A percentile compares a stretch with the other conserved stretches of the same genome.
Evolutionary conservation across 2,329 filamentous ascomycete genomes (phyloP).

Genomic region (Nemania sp.): DNA sequence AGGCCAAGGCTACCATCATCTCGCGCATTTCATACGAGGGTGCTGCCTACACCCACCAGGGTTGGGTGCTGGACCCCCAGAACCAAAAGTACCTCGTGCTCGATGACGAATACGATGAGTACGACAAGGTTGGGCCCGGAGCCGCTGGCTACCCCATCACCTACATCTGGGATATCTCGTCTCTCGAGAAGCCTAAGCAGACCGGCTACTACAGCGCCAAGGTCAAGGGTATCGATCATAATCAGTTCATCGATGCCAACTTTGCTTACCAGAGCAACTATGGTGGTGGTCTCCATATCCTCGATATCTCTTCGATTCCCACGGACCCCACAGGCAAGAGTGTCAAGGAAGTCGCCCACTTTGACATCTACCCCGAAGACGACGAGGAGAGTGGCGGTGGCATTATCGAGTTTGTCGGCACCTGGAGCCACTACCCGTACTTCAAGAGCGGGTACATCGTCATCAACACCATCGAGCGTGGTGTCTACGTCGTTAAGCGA

Average conservation of each 20-base stretch:
- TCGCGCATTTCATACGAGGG: constrained; percentile 57
- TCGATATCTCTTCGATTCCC: constrained; percentile 40
- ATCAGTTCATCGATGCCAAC: constrained; percentile 46
- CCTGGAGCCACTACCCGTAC: constrained; percentile 49
- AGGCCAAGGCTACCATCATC: constrained; percentile 47
- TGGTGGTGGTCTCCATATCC: constrained; percentile 44
- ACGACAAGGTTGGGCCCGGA: constrained; percentile 43
- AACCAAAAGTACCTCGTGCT: constrained; percentile 45
- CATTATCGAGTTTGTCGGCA: constrained; percentile 41
- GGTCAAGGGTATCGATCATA: constrained; percentile 47
- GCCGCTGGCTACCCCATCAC: constrained; percentile 46
- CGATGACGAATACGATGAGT: constrained; percentile 55
- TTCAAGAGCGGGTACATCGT: constrained; percentile 49
- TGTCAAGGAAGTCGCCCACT: constrained; percentile 46
- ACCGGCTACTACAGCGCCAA: constrained; percentile 47
- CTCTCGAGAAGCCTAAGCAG: constrained; percentile 44
- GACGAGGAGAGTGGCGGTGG: constrained; percentile 43
- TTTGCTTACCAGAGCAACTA: constrained; percentile 50
- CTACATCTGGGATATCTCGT: constrained; percentile 51
- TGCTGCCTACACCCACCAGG: constrained; percentile 59
- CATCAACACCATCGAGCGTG: constrained; percentile 52
- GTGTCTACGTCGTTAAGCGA: constrained; percentile 48
- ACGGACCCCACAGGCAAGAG: constrained; percentile 37
- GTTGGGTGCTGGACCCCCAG: constrained; percentile 50
- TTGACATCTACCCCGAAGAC: constrained; percentile 52